Evolutionary conservation across 768 basidiomycete species (phyloP), one percentile per base, ranked within the genome.

Genomic region (Rhizopogon vesiculosus): DNA sequence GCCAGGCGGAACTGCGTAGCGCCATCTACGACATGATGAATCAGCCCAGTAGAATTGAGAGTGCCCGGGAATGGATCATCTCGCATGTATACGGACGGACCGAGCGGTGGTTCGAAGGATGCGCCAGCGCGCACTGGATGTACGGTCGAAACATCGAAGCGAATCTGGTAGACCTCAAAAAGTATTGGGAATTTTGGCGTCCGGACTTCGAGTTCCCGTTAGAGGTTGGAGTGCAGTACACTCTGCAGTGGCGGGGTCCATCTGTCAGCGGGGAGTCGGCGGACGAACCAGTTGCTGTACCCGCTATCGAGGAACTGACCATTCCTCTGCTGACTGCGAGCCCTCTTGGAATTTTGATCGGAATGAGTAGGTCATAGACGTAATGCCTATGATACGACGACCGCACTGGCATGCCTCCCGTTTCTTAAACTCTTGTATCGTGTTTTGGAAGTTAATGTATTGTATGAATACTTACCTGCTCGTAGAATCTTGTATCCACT

Each of bases 101-200:
- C 16, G 68, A 69, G 52, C 69, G 68, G 25, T 70, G 68, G 68
- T 69, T 69, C 50, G 69, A 69, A 56, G 67, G 61, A 10, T 59
- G 65, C 29, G 46, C 65, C 45, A 58, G 60, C 40, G 54, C 63
- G 38, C 69, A 69, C 51, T 70, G 68, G 68, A 60, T 51, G 25
- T 64, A 62, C 51, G 58, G 62, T 7, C 58, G 61, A 16, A 59
- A 60, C 0, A 42, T 64, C 25, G 68, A 69, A 59, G 61, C 63
- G 40, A 55, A 62, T 19, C 40, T 69, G 25, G 46, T 62, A 22
- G 58, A 60, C 48, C 58, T 69, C 18, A 59, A 63, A 45, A 54
- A 45, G 22, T 61, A 63, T 51, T 69, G 68, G 68, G 51, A 63
- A 55, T 45, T 53, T 50, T 55, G 60, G 64, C 61, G 64, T 44